Evolutionary conservation across 176 grass and related monocot species (phyloP).

Genomic region (Dactylis glomerata): DNA sequence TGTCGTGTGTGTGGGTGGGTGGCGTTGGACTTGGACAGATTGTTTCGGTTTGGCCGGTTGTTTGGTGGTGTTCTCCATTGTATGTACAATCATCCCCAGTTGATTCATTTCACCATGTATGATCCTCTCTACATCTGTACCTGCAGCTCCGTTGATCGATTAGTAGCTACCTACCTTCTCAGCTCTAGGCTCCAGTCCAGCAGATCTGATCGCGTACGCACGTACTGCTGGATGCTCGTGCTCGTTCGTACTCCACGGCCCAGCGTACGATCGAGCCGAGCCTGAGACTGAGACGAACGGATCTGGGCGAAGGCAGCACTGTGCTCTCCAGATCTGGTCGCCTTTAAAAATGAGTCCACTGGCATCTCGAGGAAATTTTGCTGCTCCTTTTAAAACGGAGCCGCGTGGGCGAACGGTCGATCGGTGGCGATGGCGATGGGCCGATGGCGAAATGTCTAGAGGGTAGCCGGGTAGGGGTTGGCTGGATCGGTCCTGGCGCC

Average conservation of each 20-base stretch:
- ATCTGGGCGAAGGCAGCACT: background rate
- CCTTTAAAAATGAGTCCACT: background rate
- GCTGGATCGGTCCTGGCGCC: no score
- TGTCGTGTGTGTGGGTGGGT: background rate
- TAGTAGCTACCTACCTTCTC: background rate
- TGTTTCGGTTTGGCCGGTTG: slow-evolving; percentile 26
- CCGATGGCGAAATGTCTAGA: background rate
- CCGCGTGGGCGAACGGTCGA: background rate
- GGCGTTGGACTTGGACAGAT: slow-evolving; percentile 42
- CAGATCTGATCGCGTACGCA: background rate
- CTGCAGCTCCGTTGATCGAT: background rate
- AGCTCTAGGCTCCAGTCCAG: background rate
- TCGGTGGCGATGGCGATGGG: background rate
- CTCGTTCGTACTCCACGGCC: background rate
- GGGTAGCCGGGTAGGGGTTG: background rate
- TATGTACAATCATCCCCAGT: background rate
- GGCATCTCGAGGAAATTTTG: background rate
- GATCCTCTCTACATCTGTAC: background rate
- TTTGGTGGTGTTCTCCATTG: background rate
- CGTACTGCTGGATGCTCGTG: background rate
- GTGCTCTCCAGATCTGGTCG: background rate
- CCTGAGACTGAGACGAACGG: background rate
- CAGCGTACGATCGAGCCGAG: background rate
- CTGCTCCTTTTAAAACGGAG: background rate
- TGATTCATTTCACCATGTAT: background rate